Base-by-base conservation (phyloP, 2,329 filamentous ascomycete genomes). In the Aspergillus hortae region DNA sequence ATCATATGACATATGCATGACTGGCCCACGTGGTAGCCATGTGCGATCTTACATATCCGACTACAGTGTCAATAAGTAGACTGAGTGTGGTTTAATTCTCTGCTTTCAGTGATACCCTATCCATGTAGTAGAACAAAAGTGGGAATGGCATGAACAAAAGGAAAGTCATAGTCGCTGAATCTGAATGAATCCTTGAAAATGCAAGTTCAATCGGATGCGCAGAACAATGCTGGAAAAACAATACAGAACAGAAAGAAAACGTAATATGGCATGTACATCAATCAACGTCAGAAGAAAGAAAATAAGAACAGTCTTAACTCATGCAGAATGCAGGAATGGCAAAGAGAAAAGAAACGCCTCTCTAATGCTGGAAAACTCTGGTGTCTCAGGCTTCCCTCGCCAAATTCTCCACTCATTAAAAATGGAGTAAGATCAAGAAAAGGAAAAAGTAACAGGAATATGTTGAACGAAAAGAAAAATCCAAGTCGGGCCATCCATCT, bases 191-290 rank as follows among this genome's bases (percentile, higher is more conserved):
- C 57, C 53, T 52, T 58, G 57, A 56, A 59, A 58, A 61, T 61
- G 58, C 58, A 53, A 55, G 40, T 42, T 42, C 40, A 42, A 42
- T 51, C 44, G 49, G 35, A 56, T 51, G 55, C 49, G 56, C 43
- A 49, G 15, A 44, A 47, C 44, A 43, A 57, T 54, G 58, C 55
- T 49, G 36, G 42, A 48, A 42, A 55, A 40, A 42, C 42, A 46
- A 49, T 48, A 51, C 53, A 92, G 67, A 89, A 94, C 67, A 92
- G 67, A 89, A 94, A 67, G 15, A 42, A 42, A 21, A 21, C 40
- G 40, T 42, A 17, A 92, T 12, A 42, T 15, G 40, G 87, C 71
- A 92, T 97, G 69, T 92, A 92, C 70, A 96, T 97, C 74, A 90
- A 88, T 35, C 5, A 42, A 33, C 44, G 25, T 44, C 14, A 25